These are phyloP conservation scores for Tylopilus felleus DNA, from an alignment of 768 basidiomycete genomes.

Conservation along the genomic window DNA sequence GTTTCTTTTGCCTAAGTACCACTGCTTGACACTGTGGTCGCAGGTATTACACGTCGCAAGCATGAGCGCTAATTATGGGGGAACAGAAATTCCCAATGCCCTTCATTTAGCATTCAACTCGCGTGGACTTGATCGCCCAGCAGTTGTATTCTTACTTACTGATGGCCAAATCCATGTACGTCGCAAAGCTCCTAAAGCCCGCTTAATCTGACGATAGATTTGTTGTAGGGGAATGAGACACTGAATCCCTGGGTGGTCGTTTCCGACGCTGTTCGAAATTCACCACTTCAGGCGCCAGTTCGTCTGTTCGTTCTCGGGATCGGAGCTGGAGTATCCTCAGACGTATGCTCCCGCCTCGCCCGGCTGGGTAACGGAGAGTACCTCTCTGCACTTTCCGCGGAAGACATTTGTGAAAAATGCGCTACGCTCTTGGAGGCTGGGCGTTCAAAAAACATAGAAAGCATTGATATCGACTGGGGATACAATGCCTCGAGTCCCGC, in stretches of 20 bases:
- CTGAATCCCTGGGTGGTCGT: constrained; percentile 21
- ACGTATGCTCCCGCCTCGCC: constrained; percentile 53
- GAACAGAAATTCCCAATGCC: constrained; percentile 49
- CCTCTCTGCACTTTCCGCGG: constrained; percentile 43
- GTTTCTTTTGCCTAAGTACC: background rate
- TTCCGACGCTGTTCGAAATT: constrained; percentile 31
- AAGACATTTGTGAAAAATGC: constrained; percentile 48
- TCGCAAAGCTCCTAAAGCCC: background rate
- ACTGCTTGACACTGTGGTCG: constrained; percentile 6
- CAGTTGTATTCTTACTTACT: constrained; percentile 55
- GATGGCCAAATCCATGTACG: constrained; percentile 46
- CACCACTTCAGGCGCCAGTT: constrained; percentile 31
- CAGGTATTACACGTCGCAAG: constrained; percentile 39
- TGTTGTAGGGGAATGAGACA: constrained; percentile 9
- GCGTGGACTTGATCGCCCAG: constrained; percentile 37
- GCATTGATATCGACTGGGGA: constrained; percentile 51
- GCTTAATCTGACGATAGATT: background rate
- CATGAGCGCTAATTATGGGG: constrained; percentile 45
- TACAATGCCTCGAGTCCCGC: constrained; percentile 1
- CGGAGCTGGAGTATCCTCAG: constrained; percentile 47
- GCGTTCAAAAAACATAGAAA: constrained; percentile 42
- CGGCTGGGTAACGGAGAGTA: constrained; percentile 48
- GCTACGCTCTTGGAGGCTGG: constrained; percentile 50
- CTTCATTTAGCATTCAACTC: constrained; percentile 37
- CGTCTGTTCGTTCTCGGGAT: constrained; percentile 61